Conservation (phyloP, 352 stramenopile species). For the Thraustotheca clavata region DNA sequence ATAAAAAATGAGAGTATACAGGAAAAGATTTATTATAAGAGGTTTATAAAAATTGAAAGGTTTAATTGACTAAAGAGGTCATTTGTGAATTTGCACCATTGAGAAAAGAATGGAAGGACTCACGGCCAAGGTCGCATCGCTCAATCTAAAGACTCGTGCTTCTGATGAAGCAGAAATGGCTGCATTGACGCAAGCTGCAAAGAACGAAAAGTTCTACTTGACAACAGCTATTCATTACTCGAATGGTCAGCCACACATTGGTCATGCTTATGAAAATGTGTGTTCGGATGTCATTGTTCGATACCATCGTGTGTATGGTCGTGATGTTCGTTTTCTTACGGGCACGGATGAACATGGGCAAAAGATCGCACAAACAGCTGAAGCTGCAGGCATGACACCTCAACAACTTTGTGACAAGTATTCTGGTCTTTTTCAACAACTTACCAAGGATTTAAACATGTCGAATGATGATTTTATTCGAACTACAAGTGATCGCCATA, state of each 20-base stretch:
- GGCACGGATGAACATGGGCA: constrained; percentile 98
- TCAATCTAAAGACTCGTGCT: neutral
- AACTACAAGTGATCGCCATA: constrained; percentile 93
- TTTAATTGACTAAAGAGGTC: neutral
- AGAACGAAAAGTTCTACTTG: constrained; percentile 90
- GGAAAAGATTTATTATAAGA: no score
- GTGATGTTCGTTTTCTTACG: constrained; percentile 80
- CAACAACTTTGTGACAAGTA: constrained; percentile 96
- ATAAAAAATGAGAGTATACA: no score
- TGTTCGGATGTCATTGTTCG: constrained; percentile 95
- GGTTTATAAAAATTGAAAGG: neutral
- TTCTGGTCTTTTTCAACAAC: constrained; percentile 77
- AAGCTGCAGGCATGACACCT: constrained; percentile 82
- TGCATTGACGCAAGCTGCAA: neutral
- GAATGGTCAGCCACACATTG: constrained; percentile 96
- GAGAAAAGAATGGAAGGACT: constrained; percentile 9
- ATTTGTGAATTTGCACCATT: neutral
- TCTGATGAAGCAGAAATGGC: neutral
- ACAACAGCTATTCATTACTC: constrained; percentile 99
- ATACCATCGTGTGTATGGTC: constrained; percentile 88
- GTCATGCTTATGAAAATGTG: constrained; percentile 98
- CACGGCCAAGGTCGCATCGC: neutral
- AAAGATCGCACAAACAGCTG: constrained; percentile 98
- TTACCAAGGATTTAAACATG: constrained; percentile 81
- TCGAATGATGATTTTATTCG: constrained; percentile 91